phyloP scores from a whole-genome alignment of 2,329 filamentous ascomycete species.

The Chrysosporium keratinophilum region DNA sequence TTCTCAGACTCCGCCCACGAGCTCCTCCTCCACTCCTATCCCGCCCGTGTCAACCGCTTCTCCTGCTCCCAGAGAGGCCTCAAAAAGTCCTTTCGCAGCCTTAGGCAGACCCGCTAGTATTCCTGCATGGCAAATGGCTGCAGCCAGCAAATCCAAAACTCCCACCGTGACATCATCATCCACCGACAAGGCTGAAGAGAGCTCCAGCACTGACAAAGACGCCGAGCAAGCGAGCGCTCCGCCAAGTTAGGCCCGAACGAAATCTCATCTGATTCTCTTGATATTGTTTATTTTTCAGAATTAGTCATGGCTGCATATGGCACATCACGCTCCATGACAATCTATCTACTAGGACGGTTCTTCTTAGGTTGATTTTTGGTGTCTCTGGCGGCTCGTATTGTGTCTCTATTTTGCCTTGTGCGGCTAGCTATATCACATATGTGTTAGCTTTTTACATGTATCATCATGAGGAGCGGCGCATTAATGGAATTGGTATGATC shows the following conservation, averaged over 20 bases:
- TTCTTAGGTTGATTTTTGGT: too few species aligned
- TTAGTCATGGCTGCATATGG: too few species aligned
- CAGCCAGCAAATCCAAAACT: conserved; percentile 44
- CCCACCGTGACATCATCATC: conserved; percentile 23
- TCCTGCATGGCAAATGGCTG: conserved; percentile 69
- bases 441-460: background rate
- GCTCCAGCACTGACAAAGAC: conserved; percentile 10
- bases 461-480: background rate
- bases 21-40: conserved; percentile 20
- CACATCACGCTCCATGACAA: too few species aligned
- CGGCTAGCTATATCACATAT: background rate
- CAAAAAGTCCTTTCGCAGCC: conserved; percentile 40
- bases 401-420: background rate
- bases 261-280: background rate
- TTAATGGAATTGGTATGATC: background rate
- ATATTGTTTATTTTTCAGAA: too few species aligned
- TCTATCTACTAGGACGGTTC: too few species aligned
- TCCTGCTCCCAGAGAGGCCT: conserved; percentile 23
- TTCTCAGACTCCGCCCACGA: conserved; percentile 17
- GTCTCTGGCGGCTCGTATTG: background rate
- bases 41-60: conserved; percentile 21
- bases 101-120: conserved; percentile 54
- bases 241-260: background rate
- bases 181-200: conserved; percentile 18
- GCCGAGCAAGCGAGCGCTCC: background rate